These are phyloP conservation scores for Salix koriyanagi DNA, from an alignment of 345 rosid genomes.

Conservation along the genomic window DNA sequence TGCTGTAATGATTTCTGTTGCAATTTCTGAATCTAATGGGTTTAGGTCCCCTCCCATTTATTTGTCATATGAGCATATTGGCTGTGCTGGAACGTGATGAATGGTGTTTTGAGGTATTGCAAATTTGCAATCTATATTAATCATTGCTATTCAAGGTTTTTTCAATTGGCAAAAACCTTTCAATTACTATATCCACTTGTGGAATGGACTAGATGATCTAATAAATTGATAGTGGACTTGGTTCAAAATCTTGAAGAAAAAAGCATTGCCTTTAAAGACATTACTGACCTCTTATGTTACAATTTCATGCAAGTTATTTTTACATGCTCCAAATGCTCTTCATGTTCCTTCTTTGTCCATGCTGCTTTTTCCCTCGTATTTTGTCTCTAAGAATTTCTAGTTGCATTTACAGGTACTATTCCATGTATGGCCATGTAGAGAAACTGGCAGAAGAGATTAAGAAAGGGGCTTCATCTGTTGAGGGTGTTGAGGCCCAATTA, in stretches of 20 bases:
- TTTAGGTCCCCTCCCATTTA: not conserved
- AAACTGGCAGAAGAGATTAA: slow-evolving; percentile 83
- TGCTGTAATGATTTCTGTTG: not conserved
- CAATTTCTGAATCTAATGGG: not conserved
- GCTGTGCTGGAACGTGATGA: not conserved
- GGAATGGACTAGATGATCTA: not conserved
- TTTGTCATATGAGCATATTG: not conserved
- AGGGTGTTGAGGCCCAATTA: slow-evolving; percentile 88
- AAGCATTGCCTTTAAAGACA: not conserved
- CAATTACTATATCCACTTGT: not conserved
- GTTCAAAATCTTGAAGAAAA: not conserved
- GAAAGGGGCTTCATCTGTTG: slow-evolving; percentile 91
- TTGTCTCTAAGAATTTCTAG: slow-evolving; percentile 9
- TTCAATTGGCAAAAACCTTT: not conserved
- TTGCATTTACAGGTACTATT: slow-evolving; percentile 62
- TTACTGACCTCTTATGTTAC: not conserved
- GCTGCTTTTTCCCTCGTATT: not conserved
- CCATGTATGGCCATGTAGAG: slow-evolving; percentile 97
- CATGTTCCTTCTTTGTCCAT: not conserved
- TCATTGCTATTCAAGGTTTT: not conserved
- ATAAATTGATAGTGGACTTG: not conserved
- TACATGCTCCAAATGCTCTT: not conserved
- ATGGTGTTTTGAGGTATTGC: not conserved
- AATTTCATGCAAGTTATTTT: not conserved
- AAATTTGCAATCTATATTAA: not conserved